Base-by-base conservation (phyloP, 441 rosid species). In the Eruca vesicaria region DNA sequence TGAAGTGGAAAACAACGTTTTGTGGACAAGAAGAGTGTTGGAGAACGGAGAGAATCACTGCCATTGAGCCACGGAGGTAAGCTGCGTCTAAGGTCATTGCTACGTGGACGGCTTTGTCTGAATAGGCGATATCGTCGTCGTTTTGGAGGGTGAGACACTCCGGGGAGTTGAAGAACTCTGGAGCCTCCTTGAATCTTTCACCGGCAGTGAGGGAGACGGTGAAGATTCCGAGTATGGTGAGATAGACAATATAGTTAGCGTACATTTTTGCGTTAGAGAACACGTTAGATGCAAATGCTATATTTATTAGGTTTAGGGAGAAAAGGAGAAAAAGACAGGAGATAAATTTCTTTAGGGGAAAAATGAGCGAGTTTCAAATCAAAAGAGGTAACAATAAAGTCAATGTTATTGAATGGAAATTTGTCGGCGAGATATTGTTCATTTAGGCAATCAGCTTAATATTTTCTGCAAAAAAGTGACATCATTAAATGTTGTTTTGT, bases 21-120 rank as follows among this genome's bases (percentile, higher is more conserved):
- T 86, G 84, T 11, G 92, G 92, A 73, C 92, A 88, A 23, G 92
- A 81, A 1, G 92, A 81, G 82, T 88, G 92, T 65, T 86, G 88
- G 14, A 83, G 81, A 58, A 79, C 80, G 59, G 92, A 88, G 69
- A 82, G 77, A 45, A 86, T 88, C 38, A 84, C 89, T 0, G 92
- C 90, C 83, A 88, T 78, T 33, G 92, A 88, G 50, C 92, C 92
- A 14, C 89, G 90, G 28, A 86, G 81, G 69, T 88, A 88, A 53
- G 82, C 78, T 0, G 80, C 58, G 57, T 88, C 92, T 5, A 88
- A 79, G 23, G 90, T 86, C 92, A 86, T 84, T 45, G 92, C 87
- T 2, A 88, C 84, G 28, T 88, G 92, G 72, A 86, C 82, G 0
- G 81, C 77, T 2, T 73, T 48, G 15, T 68, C 45, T 5, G 84